Percentiles rank a stretch among this genome's conserved stretches.
Conservation (phyloP, 208 protist genomes). For the Wallacemonas sp. region DNA sequence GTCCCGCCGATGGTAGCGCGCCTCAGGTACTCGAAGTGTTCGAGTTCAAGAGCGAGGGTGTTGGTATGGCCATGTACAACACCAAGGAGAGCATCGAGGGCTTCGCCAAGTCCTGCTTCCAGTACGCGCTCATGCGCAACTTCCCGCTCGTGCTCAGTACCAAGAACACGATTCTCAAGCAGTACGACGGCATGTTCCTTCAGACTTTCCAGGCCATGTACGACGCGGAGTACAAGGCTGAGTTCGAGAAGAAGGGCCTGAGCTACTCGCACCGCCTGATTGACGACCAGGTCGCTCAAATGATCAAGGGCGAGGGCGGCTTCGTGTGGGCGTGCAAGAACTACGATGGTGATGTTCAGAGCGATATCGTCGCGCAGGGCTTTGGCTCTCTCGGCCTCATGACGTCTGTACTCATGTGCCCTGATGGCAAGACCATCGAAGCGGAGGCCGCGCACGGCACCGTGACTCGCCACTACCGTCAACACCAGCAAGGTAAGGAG, state of each 20-base stretch:
- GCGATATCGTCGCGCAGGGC: conserved; percentile 97
- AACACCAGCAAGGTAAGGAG: conserved; percentile 95
- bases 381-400: conserved; percentile 98
- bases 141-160: conserved; percentile 95
- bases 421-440: conserved; percentile 97
- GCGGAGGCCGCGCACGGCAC: conserved; percentile 98
- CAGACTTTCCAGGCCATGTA: conserved; percentile 96
- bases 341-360: conserved; percentile 99
- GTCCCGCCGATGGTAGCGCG: conserved; percentile 75
- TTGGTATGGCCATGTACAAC: conserved; percentile 97
- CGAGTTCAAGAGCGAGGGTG: conserved; percentile 85
- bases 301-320: conserved; percentile 90
- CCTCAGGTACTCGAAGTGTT: conserved; percentile 79
- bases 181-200: conserved; percentile 97
- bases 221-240: conserved; percentile 82
- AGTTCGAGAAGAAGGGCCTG: conserved; percentile 88
- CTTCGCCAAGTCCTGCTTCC: conserved; percentile 95
- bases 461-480: conserved; percentile 97
- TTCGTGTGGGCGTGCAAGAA: conserved; percentile 99
- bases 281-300: conserved; percentile 97
- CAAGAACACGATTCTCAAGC: conserved; percentile 98
- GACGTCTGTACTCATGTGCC: conserved; percentile 97
- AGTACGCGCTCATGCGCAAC: conserved; percentile 91
- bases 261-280: conserved; percentile 97
- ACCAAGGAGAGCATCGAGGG: conserved; percentile 94